Evolutionary conservation across 108 stramenopile genomes (phyloP), one percentile per base, ranked within the genome.

Genomic region (Mediolabrus comicus): DNA sequence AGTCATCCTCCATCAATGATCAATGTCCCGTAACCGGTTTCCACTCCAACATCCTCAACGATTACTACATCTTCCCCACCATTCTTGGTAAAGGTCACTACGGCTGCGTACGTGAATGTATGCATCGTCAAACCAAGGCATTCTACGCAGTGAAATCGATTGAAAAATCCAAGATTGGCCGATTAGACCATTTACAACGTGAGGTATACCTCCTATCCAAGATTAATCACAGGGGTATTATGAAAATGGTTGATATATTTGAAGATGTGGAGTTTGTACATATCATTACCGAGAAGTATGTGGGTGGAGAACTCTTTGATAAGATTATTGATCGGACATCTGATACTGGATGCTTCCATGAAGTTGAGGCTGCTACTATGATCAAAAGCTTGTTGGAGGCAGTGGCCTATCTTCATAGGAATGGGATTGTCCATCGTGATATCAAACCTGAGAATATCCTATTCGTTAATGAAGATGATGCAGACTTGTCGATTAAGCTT

Each of bases 391-490:
- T 85, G 36, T 26, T 73, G 41, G 53, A 70, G 30, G 84, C 79
- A 9, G 16, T 87, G 10, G 55, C 55, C 29, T 81, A 85, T 56
- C 84, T 83, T 59, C 86, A 87, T 65, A 72, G 68, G 30, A 81
- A 73, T 62, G 77, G 82, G 36, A 73, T 87, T 38, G 81, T 82
- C 24, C 88, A 90, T 58, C 86, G 88, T 1, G 87, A 88, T 61
- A 53, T 89, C 31, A 89, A 89, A 60, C 87, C 82, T 4, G 88
- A 92, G 75, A 92, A 92, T 53, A 83, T 87, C 43, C 34, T 93
- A 2, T 75, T 91, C 49, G 16, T 43, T 4, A 5, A n/a, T 4
- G 84, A 76, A 14, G 55, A 36, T 39, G 11, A 17, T 30, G 65
- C 28, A 26, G 65, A 80, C 16, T 60, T 85, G 11, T 35, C 53